A percentile compares a stretch with the other conserved stretches of the same genome.
Evolutionary conservation across 192 early-diverging fungal genomes (phyloP).

Genomic region (Backusella tarrabulga): DNA sequence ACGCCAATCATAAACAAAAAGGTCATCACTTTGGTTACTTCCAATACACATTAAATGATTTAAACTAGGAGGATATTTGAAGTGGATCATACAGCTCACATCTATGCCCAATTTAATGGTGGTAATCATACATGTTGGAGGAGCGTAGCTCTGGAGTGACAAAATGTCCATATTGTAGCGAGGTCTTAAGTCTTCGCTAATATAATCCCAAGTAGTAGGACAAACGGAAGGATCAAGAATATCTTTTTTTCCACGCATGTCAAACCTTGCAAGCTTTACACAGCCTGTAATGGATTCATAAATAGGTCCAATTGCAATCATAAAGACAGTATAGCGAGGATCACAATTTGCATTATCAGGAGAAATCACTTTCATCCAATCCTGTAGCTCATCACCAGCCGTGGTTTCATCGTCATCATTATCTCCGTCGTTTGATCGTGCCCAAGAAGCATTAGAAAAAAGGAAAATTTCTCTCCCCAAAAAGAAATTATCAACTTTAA

Average conservation of each 20-base stretch:
- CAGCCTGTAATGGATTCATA: slow-evolving; percentile 3
- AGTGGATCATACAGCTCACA: slow-evolving; percentile 26
- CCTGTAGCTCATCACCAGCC: not conserved
- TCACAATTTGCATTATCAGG: slow-evolving; percentile 2
- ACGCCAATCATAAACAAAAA: slow-evolving; percentile 36
- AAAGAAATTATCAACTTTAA: slow-evolving; percentile 15
- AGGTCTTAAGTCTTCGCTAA: not conserved
- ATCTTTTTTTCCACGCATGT: not conserved
- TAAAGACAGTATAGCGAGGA: slow-evolving; percentile 21
- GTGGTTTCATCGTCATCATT: not conserved
- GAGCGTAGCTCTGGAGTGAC: not conserved
- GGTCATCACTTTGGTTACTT: slow-evolving; percentile 19
- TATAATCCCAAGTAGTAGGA: slow-evolving; percentile 11
- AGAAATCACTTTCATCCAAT: slow-evolving; percentile 20
- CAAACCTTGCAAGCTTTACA: not conserved
- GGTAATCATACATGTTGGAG: not conserved
- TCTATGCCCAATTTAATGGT: slow-evolving; percentile 16
- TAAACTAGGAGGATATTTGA: slow-evolving; percentile 20
- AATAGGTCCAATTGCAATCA: slow-evolving; percentile 24
- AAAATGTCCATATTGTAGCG: not conserved
- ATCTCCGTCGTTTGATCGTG: not conserved
- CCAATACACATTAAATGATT: slow-evolving; percentile 29
- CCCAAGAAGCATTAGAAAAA: slow-evolving; percentile 23
- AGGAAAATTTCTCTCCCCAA: slow-evolving; percentile 26
- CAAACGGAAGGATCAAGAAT: slow-evolving; percentile 16